Evolutionary conservation across 768 basidiomycete species (phyloP).

Genomic region (Termitomyces sp.): DNA sequence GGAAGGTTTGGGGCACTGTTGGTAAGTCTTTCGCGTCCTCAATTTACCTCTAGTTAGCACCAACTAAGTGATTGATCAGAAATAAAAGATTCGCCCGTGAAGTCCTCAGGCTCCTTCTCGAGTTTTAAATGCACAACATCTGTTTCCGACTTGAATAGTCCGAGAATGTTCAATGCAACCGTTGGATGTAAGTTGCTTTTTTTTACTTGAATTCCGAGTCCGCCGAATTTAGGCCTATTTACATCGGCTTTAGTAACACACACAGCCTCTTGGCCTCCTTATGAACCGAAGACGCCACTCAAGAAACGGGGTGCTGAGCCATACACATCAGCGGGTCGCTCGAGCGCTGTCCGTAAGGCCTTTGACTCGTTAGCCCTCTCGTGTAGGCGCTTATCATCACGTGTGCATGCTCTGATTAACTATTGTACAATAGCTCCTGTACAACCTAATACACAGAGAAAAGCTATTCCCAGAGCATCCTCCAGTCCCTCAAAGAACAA

Average conservation of each 20-base stretch:
- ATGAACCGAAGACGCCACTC: not conserved
- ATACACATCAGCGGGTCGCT: not conserved
- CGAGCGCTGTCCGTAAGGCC: not conserved
- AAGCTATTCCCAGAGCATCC: too few relatives aligned
- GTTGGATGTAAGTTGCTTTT: not conserved
- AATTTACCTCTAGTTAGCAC: not conserved
- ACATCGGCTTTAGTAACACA: not conserved
- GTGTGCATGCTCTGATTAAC: not conserved
- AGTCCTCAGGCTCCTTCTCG: not conserved
- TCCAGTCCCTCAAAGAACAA: not conserved
- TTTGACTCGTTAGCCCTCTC: not conserved
- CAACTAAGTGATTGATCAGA: not conserved
- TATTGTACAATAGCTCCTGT: not conserved
- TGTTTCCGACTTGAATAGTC: not conserved
- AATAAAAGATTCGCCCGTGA: constrained; percentile 1
- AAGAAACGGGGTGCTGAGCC: not conserved
- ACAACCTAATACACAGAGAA: not conserved
- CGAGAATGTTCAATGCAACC: not conserved
- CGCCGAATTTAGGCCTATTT: not conserved
- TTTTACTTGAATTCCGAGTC: not conserved
- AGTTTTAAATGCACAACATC: not conserved
- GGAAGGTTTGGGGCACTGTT: not conserved
- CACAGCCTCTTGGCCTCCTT: not conserved
- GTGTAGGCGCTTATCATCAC: not conserved
- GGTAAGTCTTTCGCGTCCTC: not conserved